Evolutionary conservation across 73 alveolate species (phyloP).

Genomic region (Paraurostyla sp.): DNA sequence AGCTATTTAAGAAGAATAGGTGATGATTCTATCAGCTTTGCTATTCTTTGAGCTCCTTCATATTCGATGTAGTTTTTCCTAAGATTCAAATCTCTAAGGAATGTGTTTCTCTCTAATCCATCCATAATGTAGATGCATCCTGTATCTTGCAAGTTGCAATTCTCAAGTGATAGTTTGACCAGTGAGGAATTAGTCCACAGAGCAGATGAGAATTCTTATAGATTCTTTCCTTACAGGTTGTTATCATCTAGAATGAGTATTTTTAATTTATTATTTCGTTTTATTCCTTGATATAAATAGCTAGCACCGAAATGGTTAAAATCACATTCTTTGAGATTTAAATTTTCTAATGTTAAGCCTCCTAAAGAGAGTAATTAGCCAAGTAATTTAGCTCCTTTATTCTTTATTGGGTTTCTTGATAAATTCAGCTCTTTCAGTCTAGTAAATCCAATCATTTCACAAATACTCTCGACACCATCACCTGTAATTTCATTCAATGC

Average conservation of each 20-base stretch:
- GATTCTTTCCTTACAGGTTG: background rate
- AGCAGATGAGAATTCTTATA: slow-evolving; percentile 26
- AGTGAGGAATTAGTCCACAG: slow-evolving; percentile 47
- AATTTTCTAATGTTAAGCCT: background rate
- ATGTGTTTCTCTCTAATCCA: slow-evolving; percentile 19
- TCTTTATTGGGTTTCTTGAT: slow-evolving; percentile 43
- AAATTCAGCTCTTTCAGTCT: slow-evolving; percentile 40
- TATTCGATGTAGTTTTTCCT: background rate
- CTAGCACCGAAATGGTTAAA: background rate
- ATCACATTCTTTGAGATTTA: slow-evolving; percentile 17
- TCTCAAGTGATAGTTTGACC: background rate
- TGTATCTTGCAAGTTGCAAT: slow-evolving; percentile 24
- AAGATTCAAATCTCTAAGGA: slow-evolving; percentile 5
- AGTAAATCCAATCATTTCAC: background rate
- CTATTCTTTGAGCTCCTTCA: slow-evolving; percentile 25
- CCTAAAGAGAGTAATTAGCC: slow-evolving; percentile 12
- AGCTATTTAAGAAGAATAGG: background rate
- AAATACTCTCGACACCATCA: slow-evolving; percentile 41
- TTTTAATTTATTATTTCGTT: background rate
- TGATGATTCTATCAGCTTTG: background rate
- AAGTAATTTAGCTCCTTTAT: slow-evolving; percentile 3
- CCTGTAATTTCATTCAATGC: slow-evolving; percentile 46
- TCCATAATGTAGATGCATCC: slow-evolving; percentile 39
- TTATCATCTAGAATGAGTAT: slow-evolving; percentile 32
- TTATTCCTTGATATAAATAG: slow-evolving; percentile 15